These are phyloP conservation scores for Microcyclospora pomicola DNA, from an alignment of 2,329 filamentous ascomycete genomes.

Conservation along the genomic window DNA sequence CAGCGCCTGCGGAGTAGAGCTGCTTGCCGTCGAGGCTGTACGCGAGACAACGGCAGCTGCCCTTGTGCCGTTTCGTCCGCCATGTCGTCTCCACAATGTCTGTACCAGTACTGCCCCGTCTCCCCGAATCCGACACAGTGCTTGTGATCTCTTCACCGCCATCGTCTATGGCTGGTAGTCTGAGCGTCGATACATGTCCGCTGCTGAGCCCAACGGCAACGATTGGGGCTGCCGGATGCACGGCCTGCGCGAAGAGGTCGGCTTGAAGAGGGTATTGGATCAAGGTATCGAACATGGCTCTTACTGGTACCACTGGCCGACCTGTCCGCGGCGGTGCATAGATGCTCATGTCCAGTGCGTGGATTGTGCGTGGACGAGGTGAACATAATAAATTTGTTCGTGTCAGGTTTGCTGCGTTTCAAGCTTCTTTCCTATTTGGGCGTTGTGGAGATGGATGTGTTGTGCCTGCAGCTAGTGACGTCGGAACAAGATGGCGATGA, in stretches of 20 bases:
- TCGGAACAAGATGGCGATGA: no score
- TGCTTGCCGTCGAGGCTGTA: conserved; percentile 67
- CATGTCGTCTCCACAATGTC: conserved; percentile 71
- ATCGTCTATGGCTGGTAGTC: conserved; percentile 44
- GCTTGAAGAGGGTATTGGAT: conserved; percentile 75
- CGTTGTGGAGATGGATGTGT: no score
- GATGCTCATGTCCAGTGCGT: no score
- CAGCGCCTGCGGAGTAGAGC: conserved; percentile 47
- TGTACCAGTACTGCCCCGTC: conserved; percentile 44
- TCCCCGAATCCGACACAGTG: conserved; percentile 26
- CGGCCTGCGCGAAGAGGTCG: conserved; percentile 76
- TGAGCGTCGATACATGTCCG: conserved; percentile 75
- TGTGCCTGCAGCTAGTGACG: no score
- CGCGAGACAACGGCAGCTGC: conserved; percentile 70
- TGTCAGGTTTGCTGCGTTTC: no score
- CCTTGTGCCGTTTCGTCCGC: conserved; percentile 83
- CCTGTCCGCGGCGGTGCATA: no score
- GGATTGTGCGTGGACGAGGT: no score
- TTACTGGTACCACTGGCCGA: background rate
- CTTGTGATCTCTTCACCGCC: conserved; percentile 17
- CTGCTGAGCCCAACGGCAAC: conserved; percentile 73
- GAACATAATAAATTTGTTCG: no score
- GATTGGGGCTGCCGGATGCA: conserved; percentile 74
- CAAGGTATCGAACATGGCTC: conserved; percentile 74
- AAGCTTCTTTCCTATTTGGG: no score